Evolutionary conservation across 176 grass and related monocot genomes (phyloP), one percentile per base, ranked within the genome.

Genomic region (Chloris gayana): DNA sequence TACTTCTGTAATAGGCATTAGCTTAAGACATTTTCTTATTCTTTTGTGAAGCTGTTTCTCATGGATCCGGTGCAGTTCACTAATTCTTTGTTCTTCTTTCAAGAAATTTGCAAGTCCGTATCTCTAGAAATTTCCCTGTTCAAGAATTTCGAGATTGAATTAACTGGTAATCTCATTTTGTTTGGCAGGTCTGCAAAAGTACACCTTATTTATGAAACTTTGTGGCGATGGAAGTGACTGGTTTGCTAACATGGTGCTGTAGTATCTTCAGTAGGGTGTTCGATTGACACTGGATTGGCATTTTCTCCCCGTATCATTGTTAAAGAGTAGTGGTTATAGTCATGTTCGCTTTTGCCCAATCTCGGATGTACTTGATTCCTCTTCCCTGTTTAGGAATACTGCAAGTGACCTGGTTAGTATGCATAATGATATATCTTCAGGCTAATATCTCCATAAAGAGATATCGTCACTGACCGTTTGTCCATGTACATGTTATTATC

Each of bases 61-160:
- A 9, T 1, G 21, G 26, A 81, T 76, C 54, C 27, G 41, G 41
- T 70, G 24, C 56, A 14, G 8, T 44, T 33, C 7, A 62, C 49
- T 54, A 22, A 56, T 64, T 76, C 8, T 70, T 77, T n/a, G 15
- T 80, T 80, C 50, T 57, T 25, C 41, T 81, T 24, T 60, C 35
- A 63, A 73, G 21, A 69, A 59, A 69, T 22, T 35, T 75, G 8
- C 4, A 51, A 44, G 61, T 64, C 7, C 42, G 30, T 45, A 30
- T 75, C 25, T 61, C 7, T 14, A 32, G n/a, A 61, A 32, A 9
- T 31, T 39, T 19, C 19, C 9, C 13, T 81, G 6, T 38, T 67
- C n/a, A 24, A 60, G n/a, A 76, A 38, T 64, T 14, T 56, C 57
- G 58, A 33, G 10, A 17, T 18, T 29, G 42, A 56, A 50, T 53